Conservation (phyloP, 305 asterid genomes). For the Stenogyne calaminthoides region DNA sequence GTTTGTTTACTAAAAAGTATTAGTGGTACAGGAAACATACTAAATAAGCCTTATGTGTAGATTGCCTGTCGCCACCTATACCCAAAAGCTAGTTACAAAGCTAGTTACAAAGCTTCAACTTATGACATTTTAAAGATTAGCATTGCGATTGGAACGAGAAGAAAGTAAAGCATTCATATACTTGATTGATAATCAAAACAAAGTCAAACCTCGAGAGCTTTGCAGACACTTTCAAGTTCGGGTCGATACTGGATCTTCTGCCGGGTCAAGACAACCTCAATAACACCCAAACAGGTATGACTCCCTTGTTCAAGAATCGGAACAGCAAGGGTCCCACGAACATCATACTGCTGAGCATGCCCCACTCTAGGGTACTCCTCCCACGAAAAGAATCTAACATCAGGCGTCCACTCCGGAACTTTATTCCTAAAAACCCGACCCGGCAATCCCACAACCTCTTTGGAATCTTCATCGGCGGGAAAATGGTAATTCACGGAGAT, state of each 20-base stretch:
- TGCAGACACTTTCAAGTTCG: conserved; percentile 82
- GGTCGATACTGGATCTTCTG: conserved; percentile 74
- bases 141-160: background rate
- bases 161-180: background rate
- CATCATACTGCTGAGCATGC: conserved; percentile 70
- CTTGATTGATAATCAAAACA: background rate
- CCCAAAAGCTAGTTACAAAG: background rate
- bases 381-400: conserved; percentile 69
- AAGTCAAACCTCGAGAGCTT: conserved; percentile 86
- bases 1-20: too few relatives aligned
- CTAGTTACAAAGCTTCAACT: background rate
- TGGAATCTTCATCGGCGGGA: conserved; percentile 64
- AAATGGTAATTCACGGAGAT: conserved; percentile 67
- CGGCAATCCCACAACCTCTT: conserved; percentile 69
- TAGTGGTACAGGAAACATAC: background rate
- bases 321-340: conserved; percentile 83
- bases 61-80: background rate
- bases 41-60: background rate
- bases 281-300: conserved; percentile 75
- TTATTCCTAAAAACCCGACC: conserved; percentile 74
- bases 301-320: conserved; percentile 83
- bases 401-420: conserved; percentile 95
- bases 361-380: conserved; percentile 76
- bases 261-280: conserved; percentile 79
- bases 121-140: background rate